Evolutionary conservation across 1,284 basidiomycete genomes (phyloP).

Genomic region (Puccinia hordei): DNA sequence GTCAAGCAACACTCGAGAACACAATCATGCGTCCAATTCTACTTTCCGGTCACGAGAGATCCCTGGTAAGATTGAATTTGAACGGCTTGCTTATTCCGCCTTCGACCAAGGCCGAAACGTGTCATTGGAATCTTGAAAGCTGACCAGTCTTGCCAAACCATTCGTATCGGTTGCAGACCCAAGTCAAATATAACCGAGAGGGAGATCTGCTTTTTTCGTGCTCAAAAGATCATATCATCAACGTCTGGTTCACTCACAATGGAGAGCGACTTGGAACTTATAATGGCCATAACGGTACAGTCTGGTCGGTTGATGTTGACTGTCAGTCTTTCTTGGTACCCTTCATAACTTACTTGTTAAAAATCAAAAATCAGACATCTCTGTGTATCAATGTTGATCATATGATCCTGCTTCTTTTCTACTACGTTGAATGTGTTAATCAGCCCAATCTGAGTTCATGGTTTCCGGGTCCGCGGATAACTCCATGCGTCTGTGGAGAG

Average conservation of each 20-base stretch:
- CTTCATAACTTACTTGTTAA: neutral
- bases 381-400: slow-evolving; percentile 7
- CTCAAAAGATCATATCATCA: slow-evolving; percentile 93
- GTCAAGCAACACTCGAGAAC: neutral
- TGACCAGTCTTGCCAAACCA: neutral
- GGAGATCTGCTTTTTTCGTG: slow-evolving; percentile 94
- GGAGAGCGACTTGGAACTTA: slow-evolving; percentile 97
- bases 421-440: neutral
- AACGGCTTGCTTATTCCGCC: neutral
- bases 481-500: slow-evolving; percentile 85
- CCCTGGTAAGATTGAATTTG: slow-evolving; percentile 87
- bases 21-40: slow-evolving; percentile 57
- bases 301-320: slow-evolving; percentile 96
- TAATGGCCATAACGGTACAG: slow-evolving; percentile 90
- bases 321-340: slow-evolving; percentile 66
- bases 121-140: too few species aligned
- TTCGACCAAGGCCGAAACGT: neutral
- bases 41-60: slow-evolving; percentile 85
- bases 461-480: slow-evolving; percentile 87
- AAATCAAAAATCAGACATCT: neutral
- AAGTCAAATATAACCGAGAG: slow-evolving; percentile 76
- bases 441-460: slow-evolving; percentile 81
- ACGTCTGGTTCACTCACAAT: slow-evolving; percentile 98
- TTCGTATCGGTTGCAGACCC: slow-evolving; percentile 47
- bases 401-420: neutral